Conservation (phyloP, 2,329 filamentous ascomycete genomes). For the Fusarium haematococcum region DNA sequence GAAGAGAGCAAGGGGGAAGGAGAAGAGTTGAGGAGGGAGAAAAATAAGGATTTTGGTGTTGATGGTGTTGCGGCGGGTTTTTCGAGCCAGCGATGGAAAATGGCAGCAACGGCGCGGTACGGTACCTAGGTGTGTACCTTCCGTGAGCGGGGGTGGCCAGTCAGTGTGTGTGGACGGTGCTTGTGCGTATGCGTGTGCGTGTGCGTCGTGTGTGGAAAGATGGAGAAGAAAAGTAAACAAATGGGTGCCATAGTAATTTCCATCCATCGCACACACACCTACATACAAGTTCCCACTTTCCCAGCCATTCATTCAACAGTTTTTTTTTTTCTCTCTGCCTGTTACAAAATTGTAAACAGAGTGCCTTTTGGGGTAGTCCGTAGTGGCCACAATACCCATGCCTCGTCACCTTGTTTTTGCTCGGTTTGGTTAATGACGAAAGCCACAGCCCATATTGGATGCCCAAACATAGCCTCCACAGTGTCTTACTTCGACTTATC, state of each 20-base stretch:
- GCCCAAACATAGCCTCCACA: constrained; percentile 17
- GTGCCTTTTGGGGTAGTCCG: constrained; percentile 5
- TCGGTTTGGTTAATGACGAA: background rate
- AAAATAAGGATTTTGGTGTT: constrained; percentile 31
- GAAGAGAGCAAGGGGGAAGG: background rate
- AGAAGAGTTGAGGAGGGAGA: constrained; percentile 5
- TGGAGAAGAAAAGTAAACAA: constrained; percentile 43
- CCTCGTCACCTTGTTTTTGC: constrained; percentile 7
- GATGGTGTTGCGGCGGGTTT: constrained; percentile 30
- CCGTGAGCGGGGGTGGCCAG: background rate
- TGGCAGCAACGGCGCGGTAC: constrained; percentile 22
- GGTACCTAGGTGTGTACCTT: background rate
- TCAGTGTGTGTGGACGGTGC: constrained; percentile 8
- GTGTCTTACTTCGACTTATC: constrained; percentile 13
- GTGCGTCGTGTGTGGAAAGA: constrained; percentile 6
- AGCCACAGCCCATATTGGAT: constrained; percentile 2
- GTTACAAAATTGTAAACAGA: background rate
- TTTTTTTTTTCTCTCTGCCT: background rate
- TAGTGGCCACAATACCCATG: background rate
- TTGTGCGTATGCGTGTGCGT: constrained; percentile 15
- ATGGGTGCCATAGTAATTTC: constrained; percentile 14
- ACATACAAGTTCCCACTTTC: background rate
- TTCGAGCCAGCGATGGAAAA: constrained; percentile 10
- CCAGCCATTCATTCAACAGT: background rate
- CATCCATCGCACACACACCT: constrained; percentile 15